phyloP scores from a whole-genome alignment of 345 rosid species.

The Aurinia saxatilis region DNA sequence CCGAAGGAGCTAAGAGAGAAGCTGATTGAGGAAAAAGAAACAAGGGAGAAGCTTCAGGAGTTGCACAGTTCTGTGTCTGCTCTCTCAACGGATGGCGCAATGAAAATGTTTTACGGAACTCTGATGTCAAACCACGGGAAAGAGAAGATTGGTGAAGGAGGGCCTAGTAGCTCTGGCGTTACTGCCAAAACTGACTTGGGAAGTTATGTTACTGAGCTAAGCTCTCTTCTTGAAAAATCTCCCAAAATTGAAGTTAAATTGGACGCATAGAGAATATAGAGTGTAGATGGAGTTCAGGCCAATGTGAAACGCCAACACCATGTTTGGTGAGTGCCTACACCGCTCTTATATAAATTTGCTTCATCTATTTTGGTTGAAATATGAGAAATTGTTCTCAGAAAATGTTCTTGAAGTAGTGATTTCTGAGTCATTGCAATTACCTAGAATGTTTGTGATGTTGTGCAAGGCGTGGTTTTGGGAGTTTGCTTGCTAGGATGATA shows the following conservation, averaged over 20 bases:
- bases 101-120: constrained; percentile 40
- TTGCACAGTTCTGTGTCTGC: constrained; percentile 40
- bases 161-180: neutral
- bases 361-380: neutral
- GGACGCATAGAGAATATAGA: neutral
- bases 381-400: neutral
- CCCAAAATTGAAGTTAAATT: constrained; percentile 36
- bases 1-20: constrained; percentile 48
- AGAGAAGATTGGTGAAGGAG: constrained; percentile 23
- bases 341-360: no score
- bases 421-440: neutral
- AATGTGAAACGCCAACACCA: neutral
- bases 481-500: no score
- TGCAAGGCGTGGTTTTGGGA: no score
- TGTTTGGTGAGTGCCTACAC: neutral
- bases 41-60: constrained; percentile 29
- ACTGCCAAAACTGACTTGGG: constrained; percentile 17
- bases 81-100: constrained; percentile 48
- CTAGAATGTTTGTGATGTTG: neutral
- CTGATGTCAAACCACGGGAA: constrained; percentile 28
- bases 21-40: constrained; percentile 43
- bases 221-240: constrained; percentile 42
- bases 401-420: neutral
- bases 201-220: constrained; percentile 39
- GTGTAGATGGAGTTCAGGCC: neutral